Base-by-base conservation (phyloP, 1,284 basidiomycete species). In the Rhodofomes roseus region DNA sequence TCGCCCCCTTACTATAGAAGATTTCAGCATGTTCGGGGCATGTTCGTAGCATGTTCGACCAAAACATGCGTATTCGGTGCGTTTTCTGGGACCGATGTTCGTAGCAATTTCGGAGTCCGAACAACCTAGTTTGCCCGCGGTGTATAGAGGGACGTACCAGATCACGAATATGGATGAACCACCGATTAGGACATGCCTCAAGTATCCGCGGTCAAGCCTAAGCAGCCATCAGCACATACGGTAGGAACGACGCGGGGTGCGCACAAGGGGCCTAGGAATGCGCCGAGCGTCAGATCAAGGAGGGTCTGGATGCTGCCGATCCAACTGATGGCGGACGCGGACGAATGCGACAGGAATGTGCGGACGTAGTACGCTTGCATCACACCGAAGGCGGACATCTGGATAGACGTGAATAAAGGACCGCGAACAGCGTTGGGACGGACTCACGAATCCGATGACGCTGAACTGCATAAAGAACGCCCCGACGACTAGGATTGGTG, bases 281-380 rank as follows among this genome's bases (percentile, higher is more conserved):
- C 58, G 14, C 70, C 72, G 22, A 71, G 61, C 4, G 64, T 63
- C 37, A 73, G 74, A 22, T 73, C 58, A n/a, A 74, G 65, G 56
- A 70, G 72, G 2, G 71, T 63, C 62, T 75, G 74, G 3, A 74
- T 62, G 27, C 75, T 77, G 41, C 76, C 76, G 58, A 78, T 76
- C 78, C 78, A 81, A 39, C 76, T 76, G 52, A 80, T 74, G 2
- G 71, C 61, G 0, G 77, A 79, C 0, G 78, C 39, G 20, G 60
- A 56, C 1, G 39, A 36, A 16, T 58, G 51, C 14, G 27, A 37
- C 5, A 58, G 56, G 40, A 53, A 53, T 4, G 16, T 39, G 2
- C 34, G 36, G 12, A 50, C 20, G 39, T 58, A 58, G 39, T 53
- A 58, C 14, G 37, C 39, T 25, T 58, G 56, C 56, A 58, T 58